These are phyloP conservation scores for Albizia julibrissin DNA, from an alignment of 306 rosid genomes.

Conservation along the genomic window DNA sequence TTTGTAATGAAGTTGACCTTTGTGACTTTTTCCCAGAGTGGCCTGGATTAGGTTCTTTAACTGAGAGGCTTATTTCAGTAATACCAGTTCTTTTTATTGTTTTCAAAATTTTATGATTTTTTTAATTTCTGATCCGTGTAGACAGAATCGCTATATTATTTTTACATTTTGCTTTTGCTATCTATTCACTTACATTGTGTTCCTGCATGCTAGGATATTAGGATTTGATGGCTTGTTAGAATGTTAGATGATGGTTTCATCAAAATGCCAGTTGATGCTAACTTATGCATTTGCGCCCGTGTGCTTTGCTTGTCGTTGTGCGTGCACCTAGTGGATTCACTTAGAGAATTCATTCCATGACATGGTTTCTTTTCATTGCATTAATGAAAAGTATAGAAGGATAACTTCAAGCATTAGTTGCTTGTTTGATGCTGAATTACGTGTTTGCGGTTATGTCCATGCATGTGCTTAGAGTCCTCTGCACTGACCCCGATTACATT, in stretches of 20 bases:
- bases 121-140: constrained; percentile 3
- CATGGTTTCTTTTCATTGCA: constrained; percentile 15
- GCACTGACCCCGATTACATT: constrained; percentile 6
- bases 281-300: constrained; percentile 9
- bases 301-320: neutral
- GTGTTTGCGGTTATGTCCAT: neutral
- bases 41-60: neutral
- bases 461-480: neutral
- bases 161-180: constrained; percentile 14
- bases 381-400: neutral
- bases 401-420: constrained; percentile 17
- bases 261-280: constrained; percentile 29
- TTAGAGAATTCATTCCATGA: neutral
- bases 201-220: constrained; percentile 17
- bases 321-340: neutral
- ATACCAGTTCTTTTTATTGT: neutral
- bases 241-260: constrained; percentile 5
- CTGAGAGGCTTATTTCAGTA: neutral
- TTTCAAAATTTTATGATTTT: neutral
- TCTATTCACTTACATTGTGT: constrained; percentile 12
- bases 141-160: constrained; percentile 20
- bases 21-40: neutral
- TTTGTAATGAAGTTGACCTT: constrained; percentile 1
- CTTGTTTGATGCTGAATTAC: constrained; percentile 20
- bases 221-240: constrained; percentile 24